Base-by-base conservation (phyloP, 1,284 basidiomycete genomes). In the Malassezia japonica region DNA sequence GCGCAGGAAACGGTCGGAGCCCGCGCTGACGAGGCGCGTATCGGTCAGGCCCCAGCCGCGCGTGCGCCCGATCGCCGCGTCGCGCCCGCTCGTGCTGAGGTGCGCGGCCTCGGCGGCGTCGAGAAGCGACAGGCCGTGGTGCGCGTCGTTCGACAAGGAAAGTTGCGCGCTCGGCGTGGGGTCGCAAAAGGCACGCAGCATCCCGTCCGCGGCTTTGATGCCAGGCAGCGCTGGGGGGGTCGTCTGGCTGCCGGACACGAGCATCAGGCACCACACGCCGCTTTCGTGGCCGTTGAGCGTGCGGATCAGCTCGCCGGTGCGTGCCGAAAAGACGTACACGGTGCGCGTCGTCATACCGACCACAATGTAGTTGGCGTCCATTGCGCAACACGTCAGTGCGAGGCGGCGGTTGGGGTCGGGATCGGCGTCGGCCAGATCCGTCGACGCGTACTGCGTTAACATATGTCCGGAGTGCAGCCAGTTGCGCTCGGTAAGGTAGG, bases 261-360 rank as follows among this genome's bases (percentile, higher is more conserved):
- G 78, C 43, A 84, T 82, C 9, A 96, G 80, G 13, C 86, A 85
- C 92, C 92, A 96, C 0, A 96, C 90, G 9, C 92, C 92, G 8
- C 80, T 77, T 16, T 85, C 83, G 74, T 95, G 91, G 0, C 90
- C 92, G 1, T 82, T 77, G 3, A 98, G 79, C 0, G 86, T 87
- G 38, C 83, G 79, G 25, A 80, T 79, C 43, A 86, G 81, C 5
- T 84, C 80, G 0, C 91, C 92, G 0, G 85, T 86, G 33, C 77
- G 77, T 1, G 85, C 83, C 61, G 83, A 84, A 74, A 92, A 95
- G 21, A 95, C 80, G 68, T 90, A 86, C 38, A 96, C 86, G 59
- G 83, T 83, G 61, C 81, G 81, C 72, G 86, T 92, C 12, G 87
- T 86, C 70, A 94, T 84, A 1, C 88, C 91, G 21, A 91, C 84